Conservation (phyloP, 2,329 filamentous ascomycete genomes). For the Xylaria sp. region DNA sequence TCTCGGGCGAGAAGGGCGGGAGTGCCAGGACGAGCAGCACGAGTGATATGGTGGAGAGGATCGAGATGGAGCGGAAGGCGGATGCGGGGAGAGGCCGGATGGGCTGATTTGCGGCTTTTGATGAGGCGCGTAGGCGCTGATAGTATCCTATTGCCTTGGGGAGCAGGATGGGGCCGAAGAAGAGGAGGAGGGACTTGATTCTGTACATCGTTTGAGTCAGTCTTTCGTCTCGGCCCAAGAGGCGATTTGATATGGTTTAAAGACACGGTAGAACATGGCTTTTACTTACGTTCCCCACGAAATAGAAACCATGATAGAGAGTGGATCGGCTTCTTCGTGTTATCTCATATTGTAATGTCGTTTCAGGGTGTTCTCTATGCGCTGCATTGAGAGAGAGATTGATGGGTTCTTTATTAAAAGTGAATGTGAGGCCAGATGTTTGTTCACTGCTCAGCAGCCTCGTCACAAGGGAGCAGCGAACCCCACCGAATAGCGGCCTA, state of each 20-base stretch:
- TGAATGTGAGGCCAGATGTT: constrained; percentile 21
- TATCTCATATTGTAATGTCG: constrained; percentile 1
- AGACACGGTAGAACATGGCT: not conserved
- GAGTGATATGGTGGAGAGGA: constrained; percentile 64
- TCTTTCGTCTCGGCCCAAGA: not conserved
- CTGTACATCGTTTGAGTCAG: constrained; percentile 47
- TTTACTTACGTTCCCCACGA: constrained; percentile 61
- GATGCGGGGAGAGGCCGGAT: constrained; percentile 65
- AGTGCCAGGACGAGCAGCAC: constrained; percentile 69
- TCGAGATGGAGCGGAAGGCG: constrained; percentile 66
- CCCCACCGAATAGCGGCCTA: constrained; percentile 18
- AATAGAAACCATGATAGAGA: constrained; percentile 50
- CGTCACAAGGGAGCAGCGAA: not conserved
- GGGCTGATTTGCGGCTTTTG: constrained; percentile 56
- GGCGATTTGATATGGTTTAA: not conserved
- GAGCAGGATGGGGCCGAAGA: constrained; percentile 77
- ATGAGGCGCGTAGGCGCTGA: constrained; percentile 61
- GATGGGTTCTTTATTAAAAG: not conserved
- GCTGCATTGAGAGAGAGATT: not conserved
- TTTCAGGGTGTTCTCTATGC: not conserved
- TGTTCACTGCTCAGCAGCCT: not conserved
- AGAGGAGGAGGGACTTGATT: constrained; percentile 65
- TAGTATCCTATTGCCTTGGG: constrained; percentile 74
- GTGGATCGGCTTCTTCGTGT: not conserved
- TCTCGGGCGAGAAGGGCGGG: constrained; percentile 76